phyloP scores from a whole-genome alignment of 2,329 filamentous ascomycete species.

The Colletotrichum sp. region DNA sequence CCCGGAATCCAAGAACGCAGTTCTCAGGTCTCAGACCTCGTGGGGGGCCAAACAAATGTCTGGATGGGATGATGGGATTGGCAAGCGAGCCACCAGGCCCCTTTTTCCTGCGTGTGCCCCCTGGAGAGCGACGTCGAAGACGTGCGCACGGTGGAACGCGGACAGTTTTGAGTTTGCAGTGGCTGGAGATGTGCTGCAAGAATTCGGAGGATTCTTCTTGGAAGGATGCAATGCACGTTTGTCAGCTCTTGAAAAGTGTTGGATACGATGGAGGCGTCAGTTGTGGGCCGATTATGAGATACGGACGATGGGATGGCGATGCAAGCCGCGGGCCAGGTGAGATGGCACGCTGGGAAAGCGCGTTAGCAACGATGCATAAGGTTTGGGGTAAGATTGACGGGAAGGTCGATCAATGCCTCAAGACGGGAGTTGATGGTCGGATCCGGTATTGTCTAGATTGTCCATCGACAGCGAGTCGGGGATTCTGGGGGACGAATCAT shows the following conservation, averaged over 20 bases:
- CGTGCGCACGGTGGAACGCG: not conserved
- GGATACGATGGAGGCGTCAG: not conserved
- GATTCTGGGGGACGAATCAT: not conserved
- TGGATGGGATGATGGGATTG: not conserved
- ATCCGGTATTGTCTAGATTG: not conserved
- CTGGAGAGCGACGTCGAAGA: not conserved
- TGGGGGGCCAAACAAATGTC: not conserved
- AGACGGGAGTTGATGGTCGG: not conserved
- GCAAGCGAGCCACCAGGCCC: not conserved
- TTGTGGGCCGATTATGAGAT: not conserved
- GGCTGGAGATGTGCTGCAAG: not conserved
- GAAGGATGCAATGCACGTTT: not conserved
- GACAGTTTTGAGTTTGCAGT: not conserved
- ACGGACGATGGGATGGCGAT: not conserved
- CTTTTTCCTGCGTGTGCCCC: constrained; percentile 7
- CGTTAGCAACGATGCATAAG: not conserved
- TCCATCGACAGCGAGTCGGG: not conserved
- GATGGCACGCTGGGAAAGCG: not conserved
- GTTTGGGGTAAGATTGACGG: constrained; percentile 4
- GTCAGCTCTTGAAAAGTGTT: not conserved
- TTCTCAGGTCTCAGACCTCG: not conserved
- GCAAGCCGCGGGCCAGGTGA: not conserved
- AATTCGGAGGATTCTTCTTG: not conserved
- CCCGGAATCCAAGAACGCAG: not conserved
- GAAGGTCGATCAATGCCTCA: constrained; percentile 11